A percentile compares a stretch with the other conserved stretches of the same genome.
These are phyloP conservation scores for Didymellaceae sp. DNA, from an alignment of 2,329 filamentous ascomycete species.

Conservation along the genomic window DNA sequence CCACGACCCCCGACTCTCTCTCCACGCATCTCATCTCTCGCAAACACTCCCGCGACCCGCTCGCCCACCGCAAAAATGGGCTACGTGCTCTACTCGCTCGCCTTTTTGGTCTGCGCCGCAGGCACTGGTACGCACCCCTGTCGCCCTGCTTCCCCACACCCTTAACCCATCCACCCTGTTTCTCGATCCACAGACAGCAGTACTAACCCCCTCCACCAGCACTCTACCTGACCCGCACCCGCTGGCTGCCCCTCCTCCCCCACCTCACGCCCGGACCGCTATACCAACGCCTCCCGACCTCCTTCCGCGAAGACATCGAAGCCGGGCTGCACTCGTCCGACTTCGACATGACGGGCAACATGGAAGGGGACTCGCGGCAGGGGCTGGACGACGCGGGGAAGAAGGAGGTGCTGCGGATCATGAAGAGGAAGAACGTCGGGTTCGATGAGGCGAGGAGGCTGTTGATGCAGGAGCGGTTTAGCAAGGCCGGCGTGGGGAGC, in stretches of 20 bases:
- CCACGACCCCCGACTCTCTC: conserved; percentile 5
- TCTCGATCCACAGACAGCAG: conserved; percentile 8
- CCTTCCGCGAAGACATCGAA: conserved; percentile 85
- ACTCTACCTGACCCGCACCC: conserved; percentile 79
- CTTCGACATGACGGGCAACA: conserved; percentile 83
- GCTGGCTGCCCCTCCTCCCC: conserved; percentile 76
- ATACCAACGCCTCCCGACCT: conserved; percentile 78
- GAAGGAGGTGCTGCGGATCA: conserved; percentile 82
- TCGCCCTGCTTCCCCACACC: conserved; percentile 4
- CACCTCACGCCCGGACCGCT: conserved; percentile 61
- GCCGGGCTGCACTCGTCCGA: conserved; percentile 81
- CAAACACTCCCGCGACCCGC: neutral
- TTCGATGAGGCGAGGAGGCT: conserved; percentile 92
- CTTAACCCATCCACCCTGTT: neutral
- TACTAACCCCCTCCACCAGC: conserved; percentile 55
- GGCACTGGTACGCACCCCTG: conserved; percentile 66
- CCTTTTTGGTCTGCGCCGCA: conserved; percentile 72
- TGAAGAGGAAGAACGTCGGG: conserved; percentile 80
- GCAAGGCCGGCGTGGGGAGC: conserved; percentile 83
- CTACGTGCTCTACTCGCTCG: conserved; percentile 80
- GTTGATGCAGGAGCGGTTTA: conserved; percentile 85
- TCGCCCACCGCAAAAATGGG: conserved; percentile 62
- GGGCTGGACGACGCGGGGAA: conserved; percentile 85
- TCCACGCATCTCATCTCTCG: neutral
- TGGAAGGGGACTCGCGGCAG: conserved; percentile 76